phyloP scores from a whole-genome alignment of 495 filamentous ascomycete species.

The Cairneyella variabilis region DNA sequence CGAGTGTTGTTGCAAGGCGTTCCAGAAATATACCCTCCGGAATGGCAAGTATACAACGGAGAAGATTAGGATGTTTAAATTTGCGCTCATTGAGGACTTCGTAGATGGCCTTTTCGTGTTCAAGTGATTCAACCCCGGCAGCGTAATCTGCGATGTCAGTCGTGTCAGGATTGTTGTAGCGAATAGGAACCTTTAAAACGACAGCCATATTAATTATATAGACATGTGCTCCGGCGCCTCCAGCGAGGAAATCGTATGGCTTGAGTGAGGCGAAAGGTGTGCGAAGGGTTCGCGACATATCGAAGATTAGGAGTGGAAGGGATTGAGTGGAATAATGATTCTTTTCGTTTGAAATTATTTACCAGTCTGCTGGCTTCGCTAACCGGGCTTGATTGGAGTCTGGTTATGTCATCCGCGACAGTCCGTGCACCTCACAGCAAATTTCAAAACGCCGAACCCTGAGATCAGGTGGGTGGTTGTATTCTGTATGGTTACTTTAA shows the following conservation, averaged over 20 bases:
- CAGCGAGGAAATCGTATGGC: constrained; percentile 3
- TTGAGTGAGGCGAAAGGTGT: constrained; percentile 1
- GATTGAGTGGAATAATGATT: background rate
- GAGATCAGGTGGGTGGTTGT: background rate
- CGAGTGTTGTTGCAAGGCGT: constrained; percentile 1
- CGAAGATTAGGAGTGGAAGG: background rate
- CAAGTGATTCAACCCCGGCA: background rate
- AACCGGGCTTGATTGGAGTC: background rate
- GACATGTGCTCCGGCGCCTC: background rate
- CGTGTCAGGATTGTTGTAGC: background rate
- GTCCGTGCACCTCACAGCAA: background rate
- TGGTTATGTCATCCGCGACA: background rate
- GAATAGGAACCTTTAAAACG: constrained; percentile 1
- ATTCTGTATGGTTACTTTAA: background rate
- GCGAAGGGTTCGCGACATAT: background rate
- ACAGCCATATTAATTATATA: constrained; percentile 1
- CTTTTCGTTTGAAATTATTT: background rate
- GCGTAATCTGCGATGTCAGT: background rate
- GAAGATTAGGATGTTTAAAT: constrained; percentile 4
- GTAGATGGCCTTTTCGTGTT: constrained; percentile 7
- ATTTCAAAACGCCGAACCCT: background rate
- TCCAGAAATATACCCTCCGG: constrained; percentile 5
- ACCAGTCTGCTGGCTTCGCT: background rate
- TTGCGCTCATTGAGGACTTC: background rate
- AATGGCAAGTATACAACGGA: constrained; percentile 1